Conservation (phyloP, 202 grass and related monocot species). For the Alloteropsis angusta region DNA sequence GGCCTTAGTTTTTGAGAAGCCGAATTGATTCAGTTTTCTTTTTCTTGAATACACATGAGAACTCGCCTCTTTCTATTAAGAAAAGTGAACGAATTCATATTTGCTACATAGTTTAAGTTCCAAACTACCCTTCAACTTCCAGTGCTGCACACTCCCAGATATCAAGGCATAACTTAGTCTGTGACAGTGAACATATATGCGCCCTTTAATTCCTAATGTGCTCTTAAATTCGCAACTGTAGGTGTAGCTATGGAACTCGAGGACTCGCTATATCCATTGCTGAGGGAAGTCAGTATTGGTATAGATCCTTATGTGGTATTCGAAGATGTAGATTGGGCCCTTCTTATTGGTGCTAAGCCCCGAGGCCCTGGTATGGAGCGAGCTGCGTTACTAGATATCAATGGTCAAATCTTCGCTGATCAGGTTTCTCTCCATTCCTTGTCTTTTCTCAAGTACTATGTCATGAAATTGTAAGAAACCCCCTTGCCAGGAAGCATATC, state of each 20-base stretch:
- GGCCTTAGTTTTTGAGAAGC: constrained; percentile 5
- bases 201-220: constrained; percentile 13
- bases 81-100: neutral
- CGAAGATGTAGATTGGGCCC: constrained; percentile 81
- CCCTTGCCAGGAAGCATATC: neutral
- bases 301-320: constrained; percentile 80
- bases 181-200: neutral
- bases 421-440: constrained; percentile 43
- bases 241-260: constrained; percentile 98
- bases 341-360: constrained; percentile 93
- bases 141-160: neutral
- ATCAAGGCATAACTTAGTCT: neutral
- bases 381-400: constrained; percentile 81
- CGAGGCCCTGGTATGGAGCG: constrained; percentile 93
- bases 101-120: neutral
- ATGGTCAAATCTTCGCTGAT: constrained; percentile 85
- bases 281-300: constrained; percentile 89
- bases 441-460: neutral
- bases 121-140: neutral
- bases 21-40: neutral
- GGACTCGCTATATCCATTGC: constrained; percentile 86
- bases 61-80: neutral
- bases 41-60: neutral
- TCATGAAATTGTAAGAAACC: neutral
- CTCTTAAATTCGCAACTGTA: constrained; percentile 31